phyloP scores from a whole-genome alignment of 345 rosid species.

The Capsella bursapastoris region DNA sequence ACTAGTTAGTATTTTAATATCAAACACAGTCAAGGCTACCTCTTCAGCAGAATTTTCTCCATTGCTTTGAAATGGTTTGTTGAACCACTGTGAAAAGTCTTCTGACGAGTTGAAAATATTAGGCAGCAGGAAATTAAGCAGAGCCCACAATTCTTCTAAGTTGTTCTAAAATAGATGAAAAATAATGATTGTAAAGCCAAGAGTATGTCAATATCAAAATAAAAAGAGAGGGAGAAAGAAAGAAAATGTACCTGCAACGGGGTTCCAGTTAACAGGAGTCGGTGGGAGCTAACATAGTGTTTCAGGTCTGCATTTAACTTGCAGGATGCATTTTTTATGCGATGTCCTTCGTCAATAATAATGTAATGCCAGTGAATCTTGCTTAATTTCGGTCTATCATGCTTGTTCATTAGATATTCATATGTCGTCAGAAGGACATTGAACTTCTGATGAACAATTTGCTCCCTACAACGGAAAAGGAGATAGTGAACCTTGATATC shows the following conservation, averaged over 20 bases:
- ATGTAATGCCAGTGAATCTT: constrained; percentile 90
- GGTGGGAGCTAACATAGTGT: constrained; percentile 80
- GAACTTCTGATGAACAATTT: constrained; percentile 86
- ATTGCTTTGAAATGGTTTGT: constrained; percentile 89
- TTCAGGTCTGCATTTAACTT: constrained; percentile 86
- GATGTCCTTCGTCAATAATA: constrained; percentile 95
- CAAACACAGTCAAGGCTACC: constrained; percentile 49
- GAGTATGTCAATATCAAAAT: constrained; percentile 2
- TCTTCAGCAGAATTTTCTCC: constrained; percentile 87
- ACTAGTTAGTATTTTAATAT: constrained; percentile 15
- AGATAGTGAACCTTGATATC: constrained; percentile 11
- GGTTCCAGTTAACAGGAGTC: constrained; percentile 86
- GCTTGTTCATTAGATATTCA: constrained; percentile 94
- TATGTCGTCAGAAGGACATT: constrained; percentile 87
- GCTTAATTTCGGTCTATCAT: constrained; percentile 83
- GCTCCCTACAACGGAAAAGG: constrained; percentile 64
- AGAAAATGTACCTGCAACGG: constrained; percentile 71
- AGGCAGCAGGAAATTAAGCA: constrained; percentile 89
- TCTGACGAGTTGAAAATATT: constrained; percentile 93
- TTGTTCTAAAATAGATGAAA: constrained; percentile 62
- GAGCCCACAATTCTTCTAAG: constrained; percentile 92
- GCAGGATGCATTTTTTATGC: constrained; percentile 97
- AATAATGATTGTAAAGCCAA: constrained; percentile 13
- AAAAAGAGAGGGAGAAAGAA: neutral
- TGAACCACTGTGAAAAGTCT: constrained; percentile 98